Percentiles rank a stretch among this genome's conserved stretches.
phyloP scores from a whole-genome alignment of 139 green algal genomes.

The Coelastrella sp. region DNA sequence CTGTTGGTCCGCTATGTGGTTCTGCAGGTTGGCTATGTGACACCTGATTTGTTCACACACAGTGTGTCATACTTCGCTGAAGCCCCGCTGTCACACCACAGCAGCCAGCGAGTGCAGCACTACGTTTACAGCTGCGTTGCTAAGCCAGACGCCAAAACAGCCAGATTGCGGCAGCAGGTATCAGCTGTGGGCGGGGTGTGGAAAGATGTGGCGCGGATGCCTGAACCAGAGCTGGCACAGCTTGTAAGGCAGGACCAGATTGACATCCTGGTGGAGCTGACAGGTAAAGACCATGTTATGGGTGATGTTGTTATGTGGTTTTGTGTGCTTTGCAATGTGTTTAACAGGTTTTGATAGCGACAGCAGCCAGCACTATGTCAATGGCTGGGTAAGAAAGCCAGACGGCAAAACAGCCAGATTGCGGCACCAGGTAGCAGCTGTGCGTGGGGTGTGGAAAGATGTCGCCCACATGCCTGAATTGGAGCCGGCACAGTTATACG shows the following conservation, averaged over 20 bases:
- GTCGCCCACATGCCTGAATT: constrained; percentile 65
- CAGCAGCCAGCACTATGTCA: constrained; percentile 25
- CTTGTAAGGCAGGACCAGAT: constrained; percentile 82
- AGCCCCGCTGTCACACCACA: constrained; percentile 88
- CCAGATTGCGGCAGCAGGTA: constrained; percentile 68
- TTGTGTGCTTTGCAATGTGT: background rate
- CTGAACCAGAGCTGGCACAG: constrained; percentile 77
- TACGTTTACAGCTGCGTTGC: constrained; percentile 61
- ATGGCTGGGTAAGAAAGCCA: constrained; percentile 57
- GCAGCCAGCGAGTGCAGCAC: constrained; percentile 45
- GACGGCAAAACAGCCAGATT: constrained; percentile 90
- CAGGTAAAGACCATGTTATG: constrained; percentile 53
- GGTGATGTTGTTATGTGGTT: too few relatives aligned
- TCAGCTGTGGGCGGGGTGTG: constrained; percentile 77
- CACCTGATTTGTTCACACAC: constrained; percentile 97
- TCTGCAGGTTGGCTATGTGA: constrained; percentile 93
- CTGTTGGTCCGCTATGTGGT: too few relatives aligned
- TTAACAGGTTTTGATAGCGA: background rate
- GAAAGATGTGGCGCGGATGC: constrained; percentile 64
- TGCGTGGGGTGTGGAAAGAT: constrained; percentile 80
- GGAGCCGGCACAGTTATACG: constrained; percentile 79
- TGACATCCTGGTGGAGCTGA: constrained; percentile 98
- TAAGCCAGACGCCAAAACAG: constrained; percentile 88
- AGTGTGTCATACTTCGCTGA: constrained; percentile 98
- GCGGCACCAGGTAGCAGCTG: constrained; percentile 61